Evolutionary conservation across 305 asterid species (phyloP).

Genomic region (Fraxinus angustifolia): DNA sequence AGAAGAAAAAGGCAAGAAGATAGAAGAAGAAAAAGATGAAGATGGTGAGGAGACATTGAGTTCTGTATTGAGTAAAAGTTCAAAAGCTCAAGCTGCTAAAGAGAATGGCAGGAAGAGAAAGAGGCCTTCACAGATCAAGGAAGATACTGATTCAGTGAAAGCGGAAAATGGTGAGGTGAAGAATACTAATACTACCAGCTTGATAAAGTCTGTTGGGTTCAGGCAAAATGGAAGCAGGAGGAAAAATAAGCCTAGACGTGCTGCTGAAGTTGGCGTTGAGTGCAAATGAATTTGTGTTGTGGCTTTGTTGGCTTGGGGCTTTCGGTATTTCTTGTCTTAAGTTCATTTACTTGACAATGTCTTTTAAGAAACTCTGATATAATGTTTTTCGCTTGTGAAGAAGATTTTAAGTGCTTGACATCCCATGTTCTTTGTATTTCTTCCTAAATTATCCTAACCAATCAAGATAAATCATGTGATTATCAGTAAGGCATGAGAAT

Average conservation of each 20-base stretch:
- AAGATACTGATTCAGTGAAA: slow-evolving; percentile 37
- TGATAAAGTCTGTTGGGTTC: slow-evolving; percentile 55
- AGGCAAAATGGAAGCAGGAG: slow-evolving; percentile 72
- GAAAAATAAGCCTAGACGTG: slow-evolving; percentile 82
- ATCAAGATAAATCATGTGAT: background rate
- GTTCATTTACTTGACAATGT: slow-evolving; percentile 29
- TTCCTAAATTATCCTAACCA: background rate
- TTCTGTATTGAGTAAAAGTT: slow-evolving; percentile 35
- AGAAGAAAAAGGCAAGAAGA: slow-evolving; percentile 44
- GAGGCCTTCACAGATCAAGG: slow-evolving; percentile 48
- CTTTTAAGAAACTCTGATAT: slow-evolving; percentile 20
- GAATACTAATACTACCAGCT: slow-evolving; percentile 32
- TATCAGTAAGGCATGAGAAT: background rate
- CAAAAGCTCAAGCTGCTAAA: slow-evolving; percentile 31
- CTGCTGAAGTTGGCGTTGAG: slow-evolving; percentile 91
- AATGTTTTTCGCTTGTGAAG: slow-evolving; percentile 25
- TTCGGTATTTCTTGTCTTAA: slow-evolving; percentile 9
- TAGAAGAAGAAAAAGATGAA: slow-evolving; percentile 42
- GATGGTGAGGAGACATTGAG: slow-evolving; percentile 34
- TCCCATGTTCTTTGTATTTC: background rate
- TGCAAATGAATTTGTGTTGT: slow-evolving; percentile 48
- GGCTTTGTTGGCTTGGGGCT: slow-evolving; percentile 21
- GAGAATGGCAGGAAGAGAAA: slow-evolving; percentile 74
- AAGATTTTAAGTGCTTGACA: slow-evolving; percentile 15
- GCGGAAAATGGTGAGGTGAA: slow-evolving; percentile 44